Evolutionary conservation across 768 basidiomycete species (phyloP).

Genomic region (Tricholoma bakamatsutake): DNA sequence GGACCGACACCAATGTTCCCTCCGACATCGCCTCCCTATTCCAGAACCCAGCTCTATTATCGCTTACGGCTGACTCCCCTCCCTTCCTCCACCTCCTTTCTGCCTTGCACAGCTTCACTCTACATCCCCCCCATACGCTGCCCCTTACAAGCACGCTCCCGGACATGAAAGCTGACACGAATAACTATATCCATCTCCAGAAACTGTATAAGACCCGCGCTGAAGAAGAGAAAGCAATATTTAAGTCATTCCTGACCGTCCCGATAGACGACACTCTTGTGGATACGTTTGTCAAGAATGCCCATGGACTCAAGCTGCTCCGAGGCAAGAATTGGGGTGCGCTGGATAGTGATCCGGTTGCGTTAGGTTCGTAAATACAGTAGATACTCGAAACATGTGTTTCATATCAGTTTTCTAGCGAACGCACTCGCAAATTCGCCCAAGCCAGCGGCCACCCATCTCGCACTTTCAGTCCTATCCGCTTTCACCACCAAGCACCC

Average conservation of each 20-base stretch:
- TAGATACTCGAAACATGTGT: neutral
- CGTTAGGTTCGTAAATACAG: constrained; percentile 37
- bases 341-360: constrained; percentile 42
- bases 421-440: constrained; percentile 35
- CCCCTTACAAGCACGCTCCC: constrained; percentile 86
- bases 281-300: constrained; percentile 75
- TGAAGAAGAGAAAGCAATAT: constrained; percentile 55
- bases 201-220: constrained; percentile 78
- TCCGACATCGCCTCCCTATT: constrained; percentile 62
- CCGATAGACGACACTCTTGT: constrained; percentile 47
- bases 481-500: constrained; percentile 24
- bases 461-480: constrained; percentile 63
- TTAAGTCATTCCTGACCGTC: constrained; percentile 44
- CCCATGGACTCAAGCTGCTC: constrained; percentile 65
- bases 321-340: constrained; percentile 58
- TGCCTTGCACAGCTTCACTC: constrained; percentile 63
- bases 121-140: constrained; percentile 52
- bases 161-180: constrained; percentile 93
- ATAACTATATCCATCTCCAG: constrained; percentile 79
- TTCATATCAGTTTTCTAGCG: constrained; percentile 25
- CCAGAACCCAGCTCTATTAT: constrained; percentile 45
- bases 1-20: constrained; percentile 59
- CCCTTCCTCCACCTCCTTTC: constrained; percentile 77
- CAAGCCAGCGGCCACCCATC: constrained; percentile 61
- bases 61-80: constrained; percentile 38